A percentile compares a stretch with the other conserved stretches of the same genome.
Conservation (phyloP, 129 eudicot genomes). For the Flaveria sonorensis region DNA sequence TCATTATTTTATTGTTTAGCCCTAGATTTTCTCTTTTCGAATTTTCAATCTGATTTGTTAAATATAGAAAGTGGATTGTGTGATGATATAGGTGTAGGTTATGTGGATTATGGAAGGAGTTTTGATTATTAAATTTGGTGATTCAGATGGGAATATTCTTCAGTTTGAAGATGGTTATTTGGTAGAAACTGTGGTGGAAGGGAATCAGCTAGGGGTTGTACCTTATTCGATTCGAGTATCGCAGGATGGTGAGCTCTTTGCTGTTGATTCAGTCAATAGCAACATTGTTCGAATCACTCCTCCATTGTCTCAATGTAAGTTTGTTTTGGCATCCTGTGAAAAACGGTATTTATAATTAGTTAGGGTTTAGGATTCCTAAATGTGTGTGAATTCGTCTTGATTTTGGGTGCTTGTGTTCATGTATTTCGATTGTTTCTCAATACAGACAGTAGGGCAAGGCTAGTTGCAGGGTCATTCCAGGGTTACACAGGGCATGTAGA, state of each 20-base stretch:
- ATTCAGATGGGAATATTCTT: conserved; percentile 76
- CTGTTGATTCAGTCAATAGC: conserved; percentile 90
- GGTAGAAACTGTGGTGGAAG: conserved; percentile 91
- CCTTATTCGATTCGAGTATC: conserved; percentile 86
- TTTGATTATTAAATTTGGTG: conserved; percentile 20
- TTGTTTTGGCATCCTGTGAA: no score
- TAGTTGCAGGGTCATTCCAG: conserved; percentile 98
- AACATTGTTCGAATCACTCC: conserved; percentile 89
- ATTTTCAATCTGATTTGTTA: conserved; percentile 5
- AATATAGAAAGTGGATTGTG: neutral
- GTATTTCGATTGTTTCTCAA: neutral
- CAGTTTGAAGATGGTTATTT: conserved; percentile 93
- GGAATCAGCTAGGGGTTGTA: conserved; percentile 84
- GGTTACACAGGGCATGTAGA: conserved; percentile 97
- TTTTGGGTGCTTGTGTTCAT: neutral
- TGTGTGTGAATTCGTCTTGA: neutral
- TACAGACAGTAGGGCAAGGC: conserved; percentile 93
- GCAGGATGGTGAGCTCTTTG: conserved; percentile 88
- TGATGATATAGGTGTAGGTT: conserved; percentile 1
- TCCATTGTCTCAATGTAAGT: conserved; percentile 89
- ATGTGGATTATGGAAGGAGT: neutral
- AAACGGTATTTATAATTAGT: neutral
- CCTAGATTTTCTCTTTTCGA: conserved; percentile 5
- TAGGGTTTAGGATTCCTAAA: neutral
- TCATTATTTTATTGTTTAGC: conserved; percentile 12